phyloP scores from a whole-genome alignment of 2,329 filamentous ascomycete genomes.

The Hymenoscyphus scutula region DNA sequence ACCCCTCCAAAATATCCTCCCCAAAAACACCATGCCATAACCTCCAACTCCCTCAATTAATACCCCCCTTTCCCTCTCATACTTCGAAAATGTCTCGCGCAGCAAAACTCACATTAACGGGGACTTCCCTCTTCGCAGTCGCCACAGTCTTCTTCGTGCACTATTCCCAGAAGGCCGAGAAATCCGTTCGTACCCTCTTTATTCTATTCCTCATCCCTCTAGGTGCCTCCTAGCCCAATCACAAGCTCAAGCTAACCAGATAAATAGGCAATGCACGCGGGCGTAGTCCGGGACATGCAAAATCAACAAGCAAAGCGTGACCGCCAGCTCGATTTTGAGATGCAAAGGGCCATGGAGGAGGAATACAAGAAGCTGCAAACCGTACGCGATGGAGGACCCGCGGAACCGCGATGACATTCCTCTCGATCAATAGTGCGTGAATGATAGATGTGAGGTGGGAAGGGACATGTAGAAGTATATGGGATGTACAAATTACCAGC shows the following conservation, averaged over 20 bases:
- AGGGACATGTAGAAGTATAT: slow-evolving; percentile 13
- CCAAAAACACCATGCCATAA: slow-evolving; percentile 3
- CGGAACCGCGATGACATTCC: slow-evolving; percentile 19
- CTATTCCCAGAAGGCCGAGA: slow-evolving; percentile 80
- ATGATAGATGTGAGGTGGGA: background rate
- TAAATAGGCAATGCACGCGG: slow-evolving; percentile 95
- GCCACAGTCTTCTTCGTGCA: slow-evolving; percentile 84
- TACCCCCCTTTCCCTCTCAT: background rate
- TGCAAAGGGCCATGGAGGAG: slow-evolving; percentile 80
- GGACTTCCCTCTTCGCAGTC: slow-evolving; percentile 72
- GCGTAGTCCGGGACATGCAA: slow-evolving; percentile 92
- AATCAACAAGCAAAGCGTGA: slow-evolving; percentile 88
- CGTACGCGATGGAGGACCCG: slow-evolving; percentile 54
- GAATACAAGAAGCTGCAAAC: slow-evolving; percentile 89
- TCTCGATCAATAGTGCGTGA: too few relatives aligned
- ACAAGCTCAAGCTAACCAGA: background rate
- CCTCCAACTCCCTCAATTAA: background rate
- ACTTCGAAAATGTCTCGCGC: slow-evolving; percentile 81
- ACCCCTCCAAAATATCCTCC: slow-evolving; percentile 2
- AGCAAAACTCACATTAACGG: slow-evolving; percentile 79
- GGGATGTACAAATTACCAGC: slow-evolving; percentile 2
- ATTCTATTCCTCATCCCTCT: slow-evolving; percentile 23
- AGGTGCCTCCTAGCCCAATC: background rate
- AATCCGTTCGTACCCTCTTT: slow-evolving; percentile 57
- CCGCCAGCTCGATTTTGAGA: slow-evolving; percentile 89